A percentile compares a stretch with the other conserved stretches of the same genome.
These are phyloP conservation scores for Carex littledalei DNA, from an alignment of 176 grass and related monocot genomes.

Conservation along the genomic window DNA sequence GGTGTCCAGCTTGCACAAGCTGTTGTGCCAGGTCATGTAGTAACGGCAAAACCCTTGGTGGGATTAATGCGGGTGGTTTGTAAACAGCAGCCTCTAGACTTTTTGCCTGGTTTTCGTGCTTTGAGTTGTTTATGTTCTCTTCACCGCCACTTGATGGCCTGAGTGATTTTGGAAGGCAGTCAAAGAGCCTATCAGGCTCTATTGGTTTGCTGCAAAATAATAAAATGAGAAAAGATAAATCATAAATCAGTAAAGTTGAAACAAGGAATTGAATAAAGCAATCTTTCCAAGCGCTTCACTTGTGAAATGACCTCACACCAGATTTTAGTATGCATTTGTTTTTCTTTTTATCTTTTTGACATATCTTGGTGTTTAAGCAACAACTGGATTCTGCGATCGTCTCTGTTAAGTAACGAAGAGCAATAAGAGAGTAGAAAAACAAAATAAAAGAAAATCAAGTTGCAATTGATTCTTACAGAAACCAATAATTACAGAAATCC, in stretches of 20 bases:
- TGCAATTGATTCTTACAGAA: background rate
- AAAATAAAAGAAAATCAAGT: background rate
- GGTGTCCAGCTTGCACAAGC: slow-evolving; percentile 73
- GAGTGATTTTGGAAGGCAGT: slow-evolving; percentile 71
- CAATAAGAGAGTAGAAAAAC: background rate
- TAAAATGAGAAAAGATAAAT: background rate
- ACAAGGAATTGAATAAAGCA: slow-evolving; percentile 1
- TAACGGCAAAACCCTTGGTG: slow-evolving; percentile 68
- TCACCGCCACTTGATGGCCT: slow-evolving; percentile 38
- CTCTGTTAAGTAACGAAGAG: background rate
- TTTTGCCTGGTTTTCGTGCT: slow-evolving; percentile 54
- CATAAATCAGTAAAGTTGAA: background rate
- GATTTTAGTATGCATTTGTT: background rate
- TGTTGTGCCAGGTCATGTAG: slow-evolving; percentile 91
- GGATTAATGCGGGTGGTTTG: slow-evolving; percentile 69
- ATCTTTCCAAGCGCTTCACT: background rate
- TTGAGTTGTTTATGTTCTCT: slow-evolving; percentile 22
- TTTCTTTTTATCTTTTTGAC: background rate
- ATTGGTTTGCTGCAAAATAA: slow-evolving; percentile 70
- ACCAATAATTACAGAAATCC: background rate
- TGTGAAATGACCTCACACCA: background rate
- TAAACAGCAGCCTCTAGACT: slow-evolving; percentile 62
- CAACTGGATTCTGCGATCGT: background rate
- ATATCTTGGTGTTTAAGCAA: background rate
- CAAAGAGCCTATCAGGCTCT: slow-evolving; percentile 71